A percentile compares a stretch with the other conserved stretches of the same genome.
phyloP scores from a whole-genome alignment of 495 filamentous ascomycete genomes.

The Friedmanniomyces simplex region DNA sequence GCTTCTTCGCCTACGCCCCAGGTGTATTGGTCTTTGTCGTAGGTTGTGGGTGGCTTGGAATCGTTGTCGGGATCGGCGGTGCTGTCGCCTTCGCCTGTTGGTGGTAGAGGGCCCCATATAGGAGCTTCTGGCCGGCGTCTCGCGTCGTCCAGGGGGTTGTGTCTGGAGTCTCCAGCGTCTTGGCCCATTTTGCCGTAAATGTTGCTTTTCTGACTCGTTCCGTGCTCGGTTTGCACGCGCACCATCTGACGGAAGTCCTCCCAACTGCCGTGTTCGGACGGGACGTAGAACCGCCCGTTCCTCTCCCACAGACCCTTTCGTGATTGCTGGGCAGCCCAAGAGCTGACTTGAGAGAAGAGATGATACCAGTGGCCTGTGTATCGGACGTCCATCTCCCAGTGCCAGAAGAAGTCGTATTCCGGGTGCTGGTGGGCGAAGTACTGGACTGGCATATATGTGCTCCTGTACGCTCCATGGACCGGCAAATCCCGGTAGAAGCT shows the following conservation, averaged over 20 bases:
- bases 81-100: slow-evolving; percentile 46
- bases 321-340: slow-evolving; percentile 74
- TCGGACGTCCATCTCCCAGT: slow-evolving; percentile 96
- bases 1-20: slow-evolving; percentile 93
- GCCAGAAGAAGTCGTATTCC: slow-evolving; percentile 94
- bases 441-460: slow-evolving; percentile 87
- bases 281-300: slow-evolving; percentile 83
- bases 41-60: slow-evolving; percentile 54
- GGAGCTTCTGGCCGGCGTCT: slow-evolving; percentile 52
- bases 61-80: slow-evolving; percentile 60
- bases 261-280: slow-evolving; percentile 78
- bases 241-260: slow-evolving; percentile 89
- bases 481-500: slow-evolving; percentile 61
- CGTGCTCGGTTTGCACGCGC: slow-evolving; percentile 78
- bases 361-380: slow-evolving; percentile 97
- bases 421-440: slow-evolving; percentile 82
- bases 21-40: slow-evolving; percentile 66
- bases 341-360: slow-evolving; percentile 60
- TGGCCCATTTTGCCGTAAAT: slow-evolving; percentile 42
- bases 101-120: slow-evolving; percentile 77
- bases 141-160: slow-evolving; percentile 30
- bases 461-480: slow-evolving; percentile 83
- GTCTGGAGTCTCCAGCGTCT: slow-evolving; percentile 21
- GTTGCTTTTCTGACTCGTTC: slow-evolving; percentile 61
- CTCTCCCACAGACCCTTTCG: slow-evolving; percentile 91